phyloP scores from a whole-genome alignment of 2,329 filamentous ascomycete genomes.

The Tolypocladium ovalisporum region DNA sequence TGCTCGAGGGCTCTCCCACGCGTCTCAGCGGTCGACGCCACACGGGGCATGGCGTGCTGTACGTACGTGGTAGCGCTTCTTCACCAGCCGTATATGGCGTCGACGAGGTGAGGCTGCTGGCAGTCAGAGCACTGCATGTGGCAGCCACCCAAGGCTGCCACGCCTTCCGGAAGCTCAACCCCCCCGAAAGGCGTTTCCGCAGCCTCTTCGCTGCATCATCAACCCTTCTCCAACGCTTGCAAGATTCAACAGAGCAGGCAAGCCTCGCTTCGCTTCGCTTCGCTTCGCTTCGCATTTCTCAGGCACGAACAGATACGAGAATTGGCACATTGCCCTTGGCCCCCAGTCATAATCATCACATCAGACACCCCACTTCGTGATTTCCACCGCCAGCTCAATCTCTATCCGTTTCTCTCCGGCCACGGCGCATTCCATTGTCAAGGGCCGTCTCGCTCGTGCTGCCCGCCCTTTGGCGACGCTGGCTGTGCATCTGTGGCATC shows the following conservation, averaged over 20 bases:
- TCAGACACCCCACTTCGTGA: not conserved
- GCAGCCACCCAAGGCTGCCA: too few relatives aligned
- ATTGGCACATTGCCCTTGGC: not conserved
- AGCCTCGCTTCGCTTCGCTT: not conserved
- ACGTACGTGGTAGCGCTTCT: not conserved
- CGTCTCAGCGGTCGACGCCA: not conserved
- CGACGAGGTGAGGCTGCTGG: not conserved
- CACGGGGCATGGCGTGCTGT: not conserved
- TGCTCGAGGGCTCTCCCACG: not conserved
- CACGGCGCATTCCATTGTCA: not conserved
- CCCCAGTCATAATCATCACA: not conserved
- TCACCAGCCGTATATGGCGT: too few relatives aligned
- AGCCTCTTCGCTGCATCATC: not conserved
- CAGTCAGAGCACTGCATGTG: too few relatives aligned
- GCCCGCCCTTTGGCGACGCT: not conserved
- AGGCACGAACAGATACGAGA: not conserved
- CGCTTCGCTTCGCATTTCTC: not conserved
- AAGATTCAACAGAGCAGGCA: too few relatives aligned
- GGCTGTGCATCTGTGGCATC: not conserved
- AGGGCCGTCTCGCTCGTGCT: not conserved
- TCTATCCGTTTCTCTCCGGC: not conserved
- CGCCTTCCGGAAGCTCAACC: not conserved
- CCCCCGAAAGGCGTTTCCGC: not conserved
- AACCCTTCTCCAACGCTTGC: not conserved
- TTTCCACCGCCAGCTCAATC: not conserved